These are phyloP conservation scores for Candida vartiovaarae DNA, from an alignment of 805 yeast species.

Conservation along the genomic window DNA sequence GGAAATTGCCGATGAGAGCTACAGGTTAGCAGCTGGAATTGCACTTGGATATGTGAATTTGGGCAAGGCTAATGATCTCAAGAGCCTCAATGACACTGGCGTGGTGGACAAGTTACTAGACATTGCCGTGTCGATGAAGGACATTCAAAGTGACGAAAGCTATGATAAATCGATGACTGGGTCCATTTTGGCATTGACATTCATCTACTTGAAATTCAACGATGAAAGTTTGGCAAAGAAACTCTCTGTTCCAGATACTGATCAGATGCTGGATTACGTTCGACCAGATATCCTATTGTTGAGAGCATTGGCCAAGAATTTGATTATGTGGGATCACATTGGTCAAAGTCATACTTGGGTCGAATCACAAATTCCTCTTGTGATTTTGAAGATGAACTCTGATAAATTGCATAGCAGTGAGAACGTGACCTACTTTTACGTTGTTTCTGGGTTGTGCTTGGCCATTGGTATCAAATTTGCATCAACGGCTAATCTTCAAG, in stretches of 20 bases:
- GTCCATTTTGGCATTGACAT: slow-evolving; percentile 65
- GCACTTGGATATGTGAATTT: slow-evolving; percentile 79
- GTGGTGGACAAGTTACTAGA: slow-evolving; percentile 54
- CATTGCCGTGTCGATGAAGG: slow-evolving; percentile 53
- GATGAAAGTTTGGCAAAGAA: slow-evolving; percentile 54
- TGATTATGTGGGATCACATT: slow-evolving; percentile 21
- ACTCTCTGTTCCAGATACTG: slow-evolving; percentile 51
- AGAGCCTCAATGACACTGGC: slow-evolving; percentile 54
- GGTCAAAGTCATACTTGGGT: slow-evolving; percentile 15
- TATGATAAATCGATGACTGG: slow-evolving; percentile 64
- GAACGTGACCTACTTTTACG: slow-evolving; percentile 52
- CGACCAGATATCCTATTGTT: slow-evolving; percentile 74
- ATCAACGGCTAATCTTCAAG: slow-evolving; percentile 50
- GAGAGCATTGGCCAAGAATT: slow-evolving; percentile 41
- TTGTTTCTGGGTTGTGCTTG: slow-evolving; percentile 67
- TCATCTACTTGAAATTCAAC: slow-evolving; percentile 66
- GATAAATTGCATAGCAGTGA: slow-evolving; percentile 19
- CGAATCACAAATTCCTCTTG: slow-evolving; percentile 43
- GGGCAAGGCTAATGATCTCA: slow-evolving; percentile 62
- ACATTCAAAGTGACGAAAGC: slow-evolving; percentile 51
- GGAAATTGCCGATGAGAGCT: slow-evolving; percentile 62
- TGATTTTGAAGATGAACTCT: slow-evolving; percentile 28
- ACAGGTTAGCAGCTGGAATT: slow-evolving; percentile 81
- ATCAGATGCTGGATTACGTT: slow-evolving; percentile 51
- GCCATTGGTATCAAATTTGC: slow-evolving; percentile 74